Evolutionary conservation across 2,329 filamentous ascomycete genomes (phyloP).

Genomic region (Fusarium denticulatum): DNA sequence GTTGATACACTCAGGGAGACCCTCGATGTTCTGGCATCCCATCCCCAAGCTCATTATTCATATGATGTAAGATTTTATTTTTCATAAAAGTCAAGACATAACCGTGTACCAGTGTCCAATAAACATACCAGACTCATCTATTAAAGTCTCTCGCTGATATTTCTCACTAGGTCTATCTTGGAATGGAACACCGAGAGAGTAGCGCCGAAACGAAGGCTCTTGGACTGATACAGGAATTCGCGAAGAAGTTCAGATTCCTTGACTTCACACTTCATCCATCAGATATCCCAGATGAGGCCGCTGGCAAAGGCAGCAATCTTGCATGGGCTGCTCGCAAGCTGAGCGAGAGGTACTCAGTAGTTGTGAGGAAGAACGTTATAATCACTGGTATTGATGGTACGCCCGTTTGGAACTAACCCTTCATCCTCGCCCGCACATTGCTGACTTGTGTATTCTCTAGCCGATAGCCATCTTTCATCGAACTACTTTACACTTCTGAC

Average conservation of each 20-base stretch:
- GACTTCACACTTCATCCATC: slow-evolving; percentile 74
- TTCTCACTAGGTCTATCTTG: slow-evolving; percentile 69
- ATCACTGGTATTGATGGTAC: slow-evolving; percentile 78
- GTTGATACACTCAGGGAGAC: slow-evolving; percentile 74
- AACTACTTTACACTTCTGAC: slow-evolving; percentile 74
- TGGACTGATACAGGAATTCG: slow-evolving; percentile 69
- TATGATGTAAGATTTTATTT: slow-evolving; percentile 72
- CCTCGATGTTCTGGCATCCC: slow-evolving; percentile 73
- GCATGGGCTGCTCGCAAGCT: slow-evolving; percentile 75
- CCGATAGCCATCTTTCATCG: slow-evolving; percentile 75
- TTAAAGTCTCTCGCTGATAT: slow-evolving; percentile 4
- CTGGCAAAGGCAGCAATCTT: slow-evolving; percentile 80
- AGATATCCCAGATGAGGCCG: slow-evolving; percentile 73
- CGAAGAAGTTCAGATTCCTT: slow-evolving; percentile 72
- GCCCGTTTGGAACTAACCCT: slow-evolving; percentile 42
- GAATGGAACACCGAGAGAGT: slow-evolving; percentile 76
- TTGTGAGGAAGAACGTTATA: slow-evolving; percentile 68
- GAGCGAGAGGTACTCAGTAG: slow-evolving; percentile 67
- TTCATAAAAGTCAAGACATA: neutral
- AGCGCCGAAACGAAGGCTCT: slow-evolving; percentile 70
- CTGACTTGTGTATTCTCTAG: slow-evolving; percentile 51
- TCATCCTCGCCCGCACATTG: neutral
- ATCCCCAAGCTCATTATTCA: slow-evolving; percentile 68
- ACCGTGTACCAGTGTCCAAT: neutral
- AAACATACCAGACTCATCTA: neutral